Conservation (phyloP, 805 yeast species). For the Yarrowia divulgata region DNA sequence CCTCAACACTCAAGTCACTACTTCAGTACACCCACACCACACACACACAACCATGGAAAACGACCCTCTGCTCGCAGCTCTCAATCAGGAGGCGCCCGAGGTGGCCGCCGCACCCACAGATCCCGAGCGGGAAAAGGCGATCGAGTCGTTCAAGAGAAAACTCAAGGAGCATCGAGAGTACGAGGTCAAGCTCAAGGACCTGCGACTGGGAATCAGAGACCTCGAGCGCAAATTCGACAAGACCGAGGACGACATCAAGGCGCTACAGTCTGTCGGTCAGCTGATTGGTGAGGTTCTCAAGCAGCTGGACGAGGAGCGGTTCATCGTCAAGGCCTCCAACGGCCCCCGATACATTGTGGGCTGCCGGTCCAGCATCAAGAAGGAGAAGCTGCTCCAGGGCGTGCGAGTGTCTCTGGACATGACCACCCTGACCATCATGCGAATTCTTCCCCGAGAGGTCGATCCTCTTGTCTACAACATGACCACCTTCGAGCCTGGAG, state of each 20-base stretch:
- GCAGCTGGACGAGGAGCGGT: constrained; percentile 92
- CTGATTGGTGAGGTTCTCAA: constrained; percentile 96
- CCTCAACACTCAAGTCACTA: neutral
- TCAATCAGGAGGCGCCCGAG: constrained; percentile 46
- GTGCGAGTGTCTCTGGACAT: constrained; percentile 96
- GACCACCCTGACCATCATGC: constrained; percentile 97
- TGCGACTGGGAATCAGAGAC: constrained; percentile 82
- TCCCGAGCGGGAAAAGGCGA: constrained; percentile 78
- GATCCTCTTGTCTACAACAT: constrained; percentile 97
- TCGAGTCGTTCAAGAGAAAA: constrained; percentile 80
- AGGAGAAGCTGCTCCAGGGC: constrained; percentile 85
- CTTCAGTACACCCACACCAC: neutral
- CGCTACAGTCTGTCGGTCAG: constrained; percentile 96
- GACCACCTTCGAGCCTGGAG: constrained; percentile 99
- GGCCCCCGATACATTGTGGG: constrained; percentile 99
- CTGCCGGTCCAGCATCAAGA: constrained; percentile 89
- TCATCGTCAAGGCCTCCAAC: constrained; percentile 91
- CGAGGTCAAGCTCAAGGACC: constrained; percentile 87
- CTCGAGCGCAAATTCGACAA: constrained; percentile 84
- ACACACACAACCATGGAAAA: constrained; percentile 42
- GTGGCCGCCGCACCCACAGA: constrained; percentile 55
- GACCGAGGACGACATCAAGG: constrained; percentile 97
- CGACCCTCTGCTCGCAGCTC: constrained; percentile 49
- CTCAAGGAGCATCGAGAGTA: constrained; percentile 91
- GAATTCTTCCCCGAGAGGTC: constrained; percentile 95